Evolutionary conservation across 192 early-diverging fungal genomes (phyloP).

Genomic region (Coemansia sp.): DNA sequence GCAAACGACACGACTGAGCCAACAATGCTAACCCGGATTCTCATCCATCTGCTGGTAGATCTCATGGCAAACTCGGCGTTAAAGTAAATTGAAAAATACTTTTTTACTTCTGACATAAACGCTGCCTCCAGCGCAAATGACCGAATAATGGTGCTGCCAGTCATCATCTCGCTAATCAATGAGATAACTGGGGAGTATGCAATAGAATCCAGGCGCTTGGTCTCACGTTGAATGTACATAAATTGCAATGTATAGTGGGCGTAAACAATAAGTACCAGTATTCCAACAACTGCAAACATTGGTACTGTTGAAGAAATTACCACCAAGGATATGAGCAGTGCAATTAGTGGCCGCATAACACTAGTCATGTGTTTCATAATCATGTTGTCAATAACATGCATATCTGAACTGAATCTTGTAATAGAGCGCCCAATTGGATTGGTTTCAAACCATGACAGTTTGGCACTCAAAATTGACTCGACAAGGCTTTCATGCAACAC

Average conservation of each 20-base stretch:
- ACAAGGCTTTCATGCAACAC: constrained; percentile 57
- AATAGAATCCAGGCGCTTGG: constrained; percentile 78
- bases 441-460: constrained; percentile 79
- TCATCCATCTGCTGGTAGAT: constrained; percentile 76
- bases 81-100: constrained; percentile 67
- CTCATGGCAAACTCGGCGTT: constrained; percentile 76
- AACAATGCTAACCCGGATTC: constrained; percentile 71
- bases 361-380: constrained; percentile 55
- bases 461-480: constrained; percentile 59
- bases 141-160: constrained; percentile 69
- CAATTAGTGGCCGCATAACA: constrained; percentile 56
- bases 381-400: constrained; percentile 71
- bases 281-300: constrained; percentile 66
- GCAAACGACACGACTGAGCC: constrained; percentile 69
- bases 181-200: constrained; percentile 68
- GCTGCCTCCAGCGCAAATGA: constrained; percentile 72
- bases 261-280: constrained; percentile 61
- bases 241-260: constrained; percentile 66
- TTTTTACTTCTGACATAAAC: constrained; percentile 60
- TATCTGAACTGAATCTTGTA: constrained; percentile 81
- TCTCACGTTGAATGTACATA: constrained; percentile 70
- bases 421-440: constrained; percentile 81
- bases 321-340: constrained; percentile 55
- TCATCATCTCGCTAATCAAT: constrained; percentile 74
- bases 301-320: constrained; percentile 65